Base-by-base conservation (phyloP, 2,329 filamentous ascomycete genomes). In the Phaeophleospora eucalypticola region DNA sequence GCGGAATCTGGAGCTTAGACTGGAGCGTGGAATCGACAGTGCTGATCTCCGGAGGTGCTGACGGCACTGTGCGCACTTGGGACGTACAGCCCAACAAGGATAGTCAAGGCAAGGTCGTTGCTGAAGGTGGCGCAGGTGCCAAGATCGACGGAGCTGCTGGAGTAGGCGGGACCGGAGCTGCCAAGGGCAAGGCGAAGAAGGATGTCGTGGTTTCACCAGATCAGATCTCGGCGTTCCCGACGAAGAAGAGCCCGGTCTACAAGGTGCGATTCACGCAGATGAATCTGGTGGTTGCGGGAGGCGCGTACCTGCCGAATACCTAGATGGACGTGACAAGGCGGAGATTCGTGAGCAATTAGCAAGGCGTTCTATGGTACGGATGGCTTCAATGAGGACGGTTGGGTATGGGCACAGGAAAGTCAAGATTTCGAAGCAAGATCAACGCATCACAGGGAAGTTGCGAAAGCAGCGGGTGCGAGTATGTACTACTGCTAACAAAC, bases 201-300 rank as follows among this genome's bases (percentile, higher is more conserved):
- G 91, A 96, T 60, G 87, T 89, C 3, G 87, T 88, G 60, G 86
- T 95, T 36, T 90, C 86, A 0, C 84, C 89, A 0, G 93, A 98
- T 63, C 93, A 97, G 70, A 94, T 98, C 70, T 89, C 83, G 54
- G 90, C 88, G 1, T 97, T 96, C 65, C 84, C 89, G 0, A 97
- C 93, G 3, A 98, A 98, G 79, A 95, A 95, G 71, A 91, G 86
- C 14, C 90, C 91, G 0, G 87, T 97, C 9, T 87, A 94, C 69
- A 93, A 91, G 70, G 90, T 95, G 44, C 82, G 86, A 62, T 96
- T 96, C 61, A 97, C 93, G 3, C 78, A 89, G 51, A 96, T 95
- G 88, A 98, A 98, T 65, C 69, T 97, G 56, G 85, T 96, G 10
- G 76, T 97, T 51, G 89, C 89, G 17, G 89, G 87, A 38, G 89